phyloP scores from a whole-genome alignment of 2,329 filamentous ascomycete species.

The Coleophoma crateriformis region DNA sequence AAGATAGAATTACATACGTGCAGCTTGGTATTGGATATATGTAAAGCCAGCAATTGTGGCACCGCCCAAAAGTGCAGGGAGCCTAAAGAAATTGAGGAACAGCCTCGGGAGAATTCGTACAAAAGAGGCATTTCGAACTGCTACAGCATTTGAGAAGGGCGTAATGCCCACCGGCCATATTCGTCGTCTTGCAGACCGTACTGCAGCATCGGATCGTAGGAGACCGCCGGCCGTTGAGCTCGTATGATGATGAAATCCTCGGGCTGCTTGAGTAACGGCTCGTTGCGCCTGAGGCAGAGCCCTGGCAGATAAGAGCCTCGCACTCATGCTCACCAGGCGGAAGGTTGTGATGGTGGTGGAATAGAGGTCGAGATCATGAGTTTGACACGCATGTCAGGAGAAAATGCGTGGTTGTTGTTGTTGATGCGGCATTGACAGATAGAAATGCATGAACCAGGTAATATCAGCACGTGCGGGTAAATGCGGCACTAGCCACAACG shows the following conservation, averaged over 20 bases:
- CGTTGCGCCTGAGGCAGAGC: slow-evolving; percentile 62
- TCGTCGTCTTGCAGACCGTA: slow-evolving; percentile 55
- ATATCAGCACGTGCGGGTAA: slow-evolving; percentile 2
- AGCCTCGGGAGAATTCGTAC: slow-evolving; percentile 72
- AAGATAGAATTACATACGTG: slow-evolving; percentile 49
- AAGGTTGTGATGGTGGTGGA: slow-evolving; percentile 2
- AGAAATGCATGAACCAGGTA: slow-evolving; percentile 13
- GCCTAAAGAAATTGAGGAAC: slow-evolving; percentile 79
- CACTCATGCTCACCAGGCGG: slow-evolving; percentile 24
- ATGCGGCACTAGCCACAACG: no score
- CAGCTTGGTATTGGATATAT: slow-evolving; percentile 94
- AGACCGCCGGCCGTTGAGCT: slow-evolving; percentile 62
- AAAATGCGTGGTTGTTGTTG: slow-evolving; percentile 1
- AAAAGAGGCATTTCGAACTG: slow-evolving; percentile 59
- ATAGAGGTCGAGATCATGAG: slow-evolving; percentile 13
- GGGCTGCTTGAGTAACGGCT: slow-evolving; percentile 46
- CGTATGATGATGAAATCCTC: slow-evolving; percentile 54
- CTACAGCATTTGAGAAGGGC: slow-evolving; percentile 74
- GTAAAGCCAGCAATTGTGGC: slow-evolving; percentile 80
- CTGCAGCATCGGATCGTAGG: slow-evolving; percentile 57
- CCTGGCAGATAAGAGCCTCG: slow-evolving; percentile 66
- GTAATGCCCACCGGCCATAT: slow-evolving; percentile 75
- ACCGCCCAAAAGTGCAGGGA: slow-evolving; percentile 89
- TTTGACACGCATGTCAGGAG: background rate
- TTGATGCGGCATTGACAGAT: slow-evolving; percentile 1